Conservation (phyloP, 768 basidiomycete genomes). For the Pleurotus djamor region DNA sequence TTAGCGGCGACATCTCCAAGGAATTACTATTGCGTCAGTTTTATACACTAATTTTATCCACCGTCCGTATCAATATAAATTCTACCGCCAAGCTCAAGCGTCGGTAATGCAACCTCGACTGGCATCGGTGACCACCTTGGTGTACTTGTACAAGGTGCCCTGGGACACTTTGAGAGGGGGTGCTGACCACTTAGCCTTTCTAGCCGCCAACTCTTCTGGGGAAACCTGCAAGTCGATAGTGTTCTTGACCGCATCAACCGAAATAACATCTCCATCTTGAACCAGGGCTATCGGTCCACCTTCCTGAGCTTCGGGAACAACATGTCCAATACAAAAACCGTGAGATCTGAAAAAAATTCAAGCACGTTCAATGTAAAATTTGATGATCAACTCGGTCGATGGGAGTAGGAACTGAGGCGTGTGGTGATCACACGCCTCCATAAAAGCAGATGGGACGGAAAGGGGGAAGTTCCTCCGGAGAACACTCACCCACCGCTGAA, state of each 20-base stretch:
- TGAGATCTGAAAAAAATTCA: slow-evolving; percentile 66
- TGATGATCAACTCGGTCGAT: not conserved
- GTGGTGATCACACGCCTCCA: slow-evolving; percentile 10
- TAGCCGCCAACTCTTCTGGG: slow-evolving; percentile 72
- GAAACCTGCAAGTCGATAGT: slow-evolving; percentile 77
- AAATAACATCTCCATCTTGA: slow-evolving; percentile 82
- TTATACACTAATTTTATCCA: not conserved
- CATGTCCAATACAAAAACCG: slow-evolving; percentile 96
- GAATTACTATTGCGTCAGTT: not conserved
- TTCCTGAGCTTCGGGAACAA: slow-evolving; percentile 93
- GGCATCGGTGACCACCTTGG: slow-evolving; percentile 85
- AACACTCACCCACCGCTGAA: slow-evolving; percentile 91
- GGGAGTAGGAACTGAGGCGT: slow-evolving; percentile 10
- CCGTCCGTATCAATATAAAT: not conserved
- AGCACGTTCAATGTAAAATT: not conserved
- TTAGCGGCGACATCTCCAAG: not conserved
- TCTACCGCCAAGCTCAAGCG: slow-evolving; percentile 36
- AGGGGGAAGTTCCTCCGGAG: slow-evolving; percentile 7
- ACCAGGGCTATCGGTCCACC: slow-evolving; percentile 94
- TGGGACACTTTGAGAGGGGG: slow-evolving; percentile 82
- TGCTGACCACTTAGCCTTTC: slow-evolving; percentile 74
- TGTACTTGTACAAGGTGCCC: slow-evolving; percentile 89
- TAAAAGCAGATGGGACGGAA: slow-evolving; percentile 11
- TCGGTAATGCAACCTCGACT: slow-evolving; percentile 93
- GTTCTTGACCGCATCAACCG: slow-evolving; percentile 87